A percentile compares a stretch with the other conserved stretches of the same genome.
Evolutionary conservation across 805 yeast genomes (phyloP).

Genomic region (Candida tibetensis): DNA sequence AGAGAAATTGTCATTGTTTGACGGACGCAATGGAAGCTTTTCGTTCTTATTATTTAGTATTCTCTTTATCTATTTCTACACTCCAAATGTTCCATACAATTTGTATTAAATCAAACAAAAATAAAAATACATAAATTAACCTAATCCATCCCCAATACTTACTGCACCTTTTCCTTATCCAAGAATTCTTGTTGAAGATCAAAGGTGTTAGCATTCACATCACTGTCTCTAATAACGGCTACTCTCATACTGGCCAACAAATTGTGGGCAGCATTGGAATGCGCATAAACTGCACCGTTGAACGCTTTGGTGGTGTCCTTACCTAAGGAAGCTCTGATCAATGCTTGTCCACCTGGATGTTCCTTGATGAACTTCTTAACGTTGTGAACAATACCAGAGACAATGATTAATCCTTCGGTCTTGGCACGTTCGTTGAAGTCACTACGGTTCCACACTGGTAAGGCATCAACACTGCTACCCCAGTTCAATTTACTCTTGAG

Average conservation of each 20-base stretch:
- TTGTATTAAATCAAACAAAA: no score
- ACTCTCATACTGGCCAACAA: slow-evolving; percentile 79
- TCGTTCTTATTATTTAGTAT: slow-evolving; percentile 17
- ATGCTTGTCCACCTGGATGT: slow-evolving; percentile 83
- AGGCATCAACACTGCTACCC: slow-evolving; percentile 65
- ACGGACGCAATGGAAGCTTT: slow-evolving; percentile 24
- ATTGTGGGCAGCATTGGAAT: slow-evolving; percentile 84
- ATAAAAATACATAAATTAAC: no score
- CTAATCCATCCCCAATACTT: no score
- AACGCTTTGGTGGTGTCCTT: slow-evolving; percentile 83
- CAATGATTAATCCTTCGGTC: slow-evolving; percentile 60
- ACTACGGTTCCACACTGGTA: slow-evolving; percentile 73
- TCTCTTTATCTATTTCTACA: no score
- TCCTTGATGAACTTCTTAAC: slow-evolving; percentile 64
- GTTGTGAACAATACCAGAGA: slow-evolving; percentile 78
- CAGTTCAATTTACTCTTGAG: slow-evolving; percentile 62
- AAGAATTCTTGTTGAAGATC: slow-evolving; percentile 47
- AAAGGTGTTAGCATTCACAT: slow-evolving; percentile 54
- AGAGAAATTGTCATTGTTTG: slow-evolving; percentile 22
- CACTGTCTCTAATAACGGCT: slow-evolving; percentile 69
- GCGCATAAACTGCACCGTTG: slow-evolving; percentile 83
- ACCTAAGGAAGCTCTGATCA: slow-evolving; percentile 67
- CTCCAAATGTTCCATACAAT: no score
- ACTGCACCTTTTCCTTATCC: slow-evolving; percentile 28
- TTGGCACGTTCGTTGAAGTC: slow-evolving; percentile 54